Percentiles rank a stretch among this genome's conserved stretches.
Conservation (phyloP, 768 basidiomycete species). For the Kwoniella botswanensis region DNA sequence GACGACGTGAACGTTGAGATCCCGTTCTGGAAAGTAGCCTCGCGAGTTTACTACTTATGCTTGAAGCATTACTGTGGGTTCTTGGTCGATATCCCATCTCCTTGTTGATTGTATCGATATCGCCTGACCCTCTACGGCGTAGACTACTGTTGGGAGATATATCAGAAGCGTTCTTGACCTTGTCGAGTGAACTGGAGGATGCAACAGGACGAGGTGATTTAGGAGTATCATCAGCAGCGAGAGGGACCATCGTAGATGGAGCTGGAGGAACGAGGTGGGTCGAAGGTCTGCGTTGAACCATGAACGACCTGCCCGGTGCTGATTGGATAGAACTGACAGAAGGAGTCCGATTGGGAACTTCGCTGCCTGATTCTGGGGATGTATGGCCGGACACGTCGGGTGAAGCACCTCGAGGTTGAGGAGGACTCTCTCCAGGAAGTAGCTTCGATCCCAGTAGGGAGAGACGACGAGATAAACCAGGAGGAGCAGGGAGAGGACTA, state of each 20-base stretch:
- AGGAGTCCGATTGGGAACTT: conserved; percentile 1
- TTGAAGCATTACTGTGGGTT: conserved; percentile 51
- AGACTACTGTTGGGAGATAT: conserved; percentile 37
- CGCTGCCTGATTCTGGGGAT: conserved; percentile 16
- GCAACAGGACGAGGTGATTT: conserved; percentile 36
- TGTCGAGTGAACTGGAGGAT: conserved; percentile 45
- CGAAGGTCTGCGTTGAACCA: conserved; percentile 15
- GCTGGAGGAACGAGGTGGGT: conserved; percentile 12
- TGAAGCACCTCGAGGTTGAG: conserved; percentile 8
- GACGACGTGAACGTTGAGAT: conserved; percentile 34
- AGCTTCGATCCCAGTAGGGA: conserved; percentile 25
- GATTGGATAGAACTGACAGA: conserved; percentile 8
- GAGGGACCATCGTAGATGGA: conserved; percentile 16
- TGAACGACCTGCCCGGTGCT: conserved; percentile 1
- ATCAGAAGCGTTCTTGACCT: conserved; percentile 25
- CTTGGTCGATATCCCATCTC: conserved; percentile 24
- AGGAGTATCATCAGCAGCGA: conserved; percentile 21
- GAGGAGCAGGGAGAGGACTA: conserved; percentile 23
- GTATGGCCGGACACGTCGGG: conserved; percentile 11
- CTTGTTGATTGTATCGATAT: conserved; percentile 37
- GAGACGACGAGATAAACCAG: conserved; percentile 20
- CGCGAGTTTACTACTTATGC: conserved; percentile 47
- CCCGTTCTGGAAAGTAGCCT: conserved; percentile 40
- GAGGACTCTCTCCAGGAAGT: conserved; percentile 5
- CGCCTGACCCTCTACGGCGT: conserved; percentile 38